Evolutionary conservation across 169 alveolate genomes (phyloP), one percentile per base, ranked within the genome.

Genomic region (Theileria equi): DNA sequence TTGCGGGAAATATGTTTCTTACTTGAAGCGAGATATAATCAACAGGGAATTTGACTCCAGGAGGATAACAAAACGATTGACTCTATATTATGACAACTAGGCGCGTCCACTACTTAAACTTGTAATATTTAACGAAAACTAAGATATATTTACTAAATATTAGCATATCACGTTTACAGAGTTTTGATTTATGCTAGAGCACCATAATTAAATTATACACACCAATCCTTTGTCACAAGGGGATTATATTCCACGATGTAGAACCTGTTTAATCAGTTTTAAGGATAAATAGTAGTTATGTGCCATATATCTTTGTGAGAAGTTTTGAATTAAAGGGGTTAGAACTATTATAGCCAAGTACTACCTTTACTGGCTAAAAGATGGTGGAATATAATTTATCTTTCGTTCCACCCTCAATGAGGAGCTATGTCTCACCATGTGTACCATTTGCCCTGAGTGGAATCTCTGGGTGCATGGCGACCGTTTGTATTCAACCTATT

Each of bases 381-480:
- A 74, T 74, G 84, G 64, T 44, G 8, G 62, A 41, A n/a, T 64
- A 50, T 25, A 53, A 53, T 26, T 62, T 74, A 31, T 50, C 55
- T 29, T 74, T 64, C 64, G 53, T 64, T 32, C 84, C 78, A 1
- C 63, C 25, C 19, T 19, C 48, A 1, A 52, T 44, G 17, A n/a
- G 74, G 64, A 68, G 63, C 19, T 35, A 50, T 26, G 70, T 74
- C 3, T 64, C 32, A 23, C 84, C 84, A 2, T 64, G 65, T 40
- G 31, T 74, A 34, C 96, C 97, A 38, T 93, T 93, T 77, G 69
- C 77, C 11, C 83, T 86, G 7, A 96, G 96, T 7, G 96, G 96
- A 8, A 65, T 89, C 10, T 70, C 95, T 31, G 97, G 97, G 3
- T 89, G 92, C 73, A 54, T 88, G 35, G 94, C 97, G 21, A 93